Evolutionary conservation across 768 basidiomycete species (phyloP).

Genomic region (Phaeotremella fagi): DNA sequence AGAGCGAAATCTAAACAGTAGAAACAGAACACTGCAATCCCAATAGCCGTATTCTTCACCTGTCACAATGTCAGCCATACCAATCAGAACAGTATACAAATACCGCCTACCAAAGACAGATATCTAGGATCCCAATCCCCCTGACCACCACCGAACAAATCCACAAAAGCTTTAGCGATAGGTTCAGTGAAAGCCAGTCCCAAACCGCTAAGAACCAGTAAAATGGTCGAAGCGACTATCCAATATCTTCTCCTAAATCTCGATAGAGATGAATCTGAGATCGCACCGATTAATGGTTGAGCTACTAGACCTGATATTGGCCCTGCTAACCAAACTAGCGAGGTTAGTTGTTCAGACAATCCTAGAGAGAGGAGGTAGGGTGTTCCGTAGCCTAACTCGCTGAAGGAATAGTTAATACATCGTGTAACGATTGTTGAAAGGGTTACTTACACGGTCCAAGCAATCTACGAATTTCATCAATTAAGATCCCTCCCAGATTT

Average conservation of each 20-base stretch:
- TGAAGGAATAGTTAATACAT: no score
- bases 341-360: conserved; percentile 81
- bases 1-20: conserved; percentile 95
- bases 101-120: conserved; percentile 59
- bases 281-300: conserved; percentile 95
- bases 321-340: conserved; percentile 81
- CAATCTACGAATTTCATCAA: conserved; percentile 65
- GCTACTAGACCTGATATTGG: conserved; percentile 92
- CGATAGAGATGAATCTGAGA: conserved; percentile 89
- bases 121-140: conserved; percentile 84
- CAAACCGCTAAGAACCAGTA: conserved; percentile 71
- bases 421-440: no score
- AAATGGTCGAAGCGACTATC: conserved; percentile 80
- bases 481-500: not conserved
- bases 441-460: conserved; percentile 80
- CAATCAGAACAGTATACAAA: no score
- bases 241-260: conserved; percentile 84
- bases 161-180: conserved; percentile 68
- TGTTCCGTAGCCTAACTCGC: conserved; percentile 74
- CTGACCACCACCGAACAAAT: conserved; percentile 65
- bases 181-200: conserved; percentile 76
- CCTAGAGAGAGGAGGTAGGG: conserved; percentile 79
- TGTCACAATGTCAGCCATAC: conserved; percentile 34
- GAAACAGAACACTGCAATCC: conserved; percentile 80
- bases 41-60: conserved; percentile 69